Evolutionary conservation across 2,329 filamentous ascomycete species (phyloP).

Genomic region (Trichoderma gracile): DNA sequence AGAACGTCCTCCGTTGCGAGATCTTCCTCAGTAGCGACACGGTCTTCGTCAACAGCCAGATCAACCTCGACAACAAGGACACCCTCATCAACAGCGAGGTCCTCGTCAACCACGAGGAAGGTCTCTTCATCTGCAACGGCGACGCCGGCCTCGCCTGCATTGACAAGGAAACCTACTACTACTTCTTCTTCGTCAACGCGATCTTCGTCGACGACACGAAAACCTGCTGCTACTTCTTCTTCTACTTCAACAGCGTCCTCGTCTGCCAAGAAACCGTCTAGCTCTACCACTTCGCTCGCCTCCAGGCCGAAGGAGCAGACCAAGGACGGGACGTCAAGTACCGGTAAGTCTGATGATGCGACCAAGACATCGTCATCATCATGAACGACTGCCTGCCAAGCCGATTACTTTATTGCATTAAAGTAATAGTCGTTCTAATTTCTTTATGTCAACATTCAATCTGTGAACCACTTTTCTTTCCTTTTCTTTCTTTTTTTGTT

Average conservation of each 20-base stretch:
- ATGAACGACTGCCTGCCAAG: background rate
- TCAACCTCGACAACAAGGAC: slow-evolving; percentile 7
- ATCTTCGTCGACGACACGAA: slow-evolving; percentile 8
- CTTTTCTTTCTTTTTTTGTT: background rate
- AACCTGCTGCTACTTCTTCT: background rate
- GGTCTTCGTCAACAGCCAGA: background rate
- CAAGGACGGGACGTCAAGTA: slow-evolving; percentile 22
- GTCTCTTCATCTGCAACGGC: slow-evolving; percentile 8
- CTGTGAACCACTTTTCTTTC: background rate
- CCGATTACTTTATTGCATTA: background rate
- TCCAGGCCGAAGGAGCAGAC: slow-evolving; percentile 19
- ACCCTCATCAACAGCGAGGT: background rate
- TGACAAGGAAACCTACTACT: slow-evolving; percentile 10
- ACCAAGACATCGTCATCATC: background rate
- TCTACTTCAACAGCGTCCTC: background rate
- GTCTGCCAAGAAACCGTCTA: slow-evolving; percentile 24
- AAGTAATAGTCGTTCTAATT: background rate
- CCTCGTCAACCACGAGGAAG: slow-evolving; percentile 12
- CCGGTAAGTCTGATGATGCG: slow-evolving; percentile 16
- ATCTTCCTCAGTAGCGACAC: background rate
- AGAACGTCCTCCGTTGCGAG: background rate
- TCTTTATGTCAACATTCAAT: background rate
- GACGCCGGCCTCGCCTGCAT: background rate
- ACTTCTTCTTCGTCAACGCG: background rate
- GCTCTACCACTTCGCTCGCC: slow-evolving; percentile 2